Base-by-base conservation (phyloP, 2,329 filamentous ascomycete species). In the Dactylellina haptotyla region DNA sequence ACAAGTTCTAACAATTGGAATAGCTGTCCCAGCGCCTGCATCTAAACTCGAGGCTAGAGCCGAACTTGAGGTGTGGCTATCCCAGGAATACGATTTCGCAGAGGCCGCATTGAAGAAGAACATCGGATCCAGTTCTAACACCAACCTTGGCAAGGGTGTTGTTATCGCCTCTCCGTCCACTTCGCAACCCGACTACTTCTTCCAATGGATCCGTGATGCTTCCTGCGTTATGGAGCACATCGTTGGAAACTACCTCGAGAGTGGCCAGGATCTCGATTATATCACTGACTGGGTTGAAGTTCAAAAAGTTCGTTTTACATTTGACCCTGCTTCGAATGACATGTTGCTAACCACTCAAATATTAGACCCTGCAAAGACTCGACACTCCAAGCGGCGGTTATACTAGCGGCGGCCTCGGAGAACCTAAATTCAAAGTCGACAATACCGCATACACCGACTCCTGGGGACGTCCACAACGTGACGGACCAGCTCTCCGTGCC, bases 141-240 rank as follows among this genome's bases (percentile, higher is more conserved):
- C 70, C 1, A 37, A 62, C 2, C 66, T 75, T 3, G 62, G 62
- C 2, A 69, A 53, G 39, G 82, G 82, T 30, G 81, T 81, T 2
- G 81, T 83, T 1, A 77, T 83, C 32, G 82, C 82, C 25, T 83
- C 82, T 61, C 82, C 82, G 2, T 82, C 80, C 14, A 80, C 77
- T 26, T 67, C 79, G 2, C 76, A 78, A 16, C 82, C 82, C 9
- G 79, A 83, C 67, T 83, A 83, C 75, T 83, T 80, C 76, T 83
- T 80, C 74, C 82, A 83, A 76, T 83, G 82, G 82, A 80, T 83
- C 34, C 80, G 82, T 64, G 82, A 83, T 75, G 82, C 82, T 37
- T 81, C 81, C 0, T 82, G 83, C 37, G 82, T 82, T 12, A 80
- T 81, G 75, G 78, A 80, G 32, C 81, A 81, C 4, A 77, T 83